These are phyloP conservation scores for Brassica carinata DNA, from an alignment of 345 rosid genomes.

Conservation along the genomic window DNA sequence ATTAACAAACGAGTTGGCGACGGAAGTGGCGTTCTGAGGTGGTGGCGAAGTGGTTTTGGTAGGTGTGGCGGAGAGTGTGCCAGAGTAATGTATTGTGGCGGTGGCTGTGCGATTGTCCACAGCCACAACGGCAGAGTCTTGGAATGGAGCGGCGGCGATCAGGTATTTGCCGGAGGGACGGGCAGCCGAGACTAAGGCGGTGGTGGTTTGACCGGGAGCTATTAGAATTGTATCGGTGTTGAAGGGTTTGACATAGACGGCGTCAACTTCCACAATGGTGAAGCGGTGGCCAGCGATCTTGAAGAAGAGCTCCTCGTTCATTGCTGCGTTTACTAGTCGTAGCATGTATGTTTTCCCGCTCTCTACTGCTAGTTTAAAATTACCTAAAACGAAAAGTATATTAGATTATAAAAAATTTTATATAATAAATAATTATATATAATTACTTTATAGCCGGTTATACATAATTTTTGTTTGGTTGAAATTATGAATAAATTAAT, in stretches of 20 bases:
- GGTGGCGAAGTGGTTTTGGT: constrained; percentile 53
- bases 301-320: constrained; percentile 87
- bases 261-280: constrained; percentile 88
- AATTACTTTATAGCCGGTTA: background rate
- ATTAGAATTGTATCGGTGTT: constrained; percentile 62
- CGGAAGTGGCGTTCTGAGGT: constrained; percentile 59
- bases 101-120: constrained; percentile 75
- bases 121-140: constrained; percentile 69
- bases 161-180: constrained; percentile 57
- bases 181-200: constrained; percentile 55
- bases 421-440: background rate
- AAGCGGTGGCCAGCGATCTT: constrained; percentile 79
- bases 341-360: constrained; percentile 73
- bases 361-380: constrained; percentile 48
- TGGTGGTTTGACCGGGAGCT: constrained; percentile 85
- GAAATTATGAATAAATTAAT: background rate
- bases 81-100: constrained; percentile 65
- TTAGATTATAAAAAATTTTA: background rate
- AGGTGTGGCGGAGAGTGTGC: constrained; percentile 45
- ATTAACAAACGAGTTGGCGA: constrained; percentile 52
- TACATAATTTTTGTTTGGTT: background rate
- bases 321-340: constrained; percentile 78
- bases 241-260: constrained; percentile 74
- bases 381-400: background rate
- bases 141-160: constrained; percentile 70